These are phyloP conservation scores for Clathrospora elynae DNA, from an alignment of 2,329 filamentous ascomycete species.

Conservation along the genomic window DNA sequence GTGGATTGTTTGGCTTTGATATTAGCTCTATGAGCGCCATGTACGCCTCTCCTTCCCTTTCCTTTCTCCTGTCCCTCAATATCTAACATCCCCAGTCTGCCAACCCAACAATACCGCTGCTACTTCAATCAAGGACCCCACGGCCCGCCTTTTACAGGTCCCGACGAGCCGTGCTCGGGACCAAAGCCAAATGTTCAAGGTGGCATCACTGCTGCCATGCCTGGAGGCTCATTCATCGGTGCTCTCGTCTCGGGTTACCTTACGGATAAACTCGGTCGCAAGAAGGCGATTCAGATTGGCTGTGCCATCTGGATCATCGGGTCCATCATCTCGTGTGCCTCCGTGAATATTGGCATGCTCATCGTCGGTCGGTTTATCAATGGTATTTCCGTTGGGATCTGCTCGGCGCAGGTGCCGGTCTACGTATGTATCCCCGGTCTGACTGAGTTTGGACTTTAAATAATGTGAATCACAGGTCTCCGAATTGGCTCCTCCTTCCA, in stretches of 20 bases:
- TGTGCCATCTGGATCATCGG: constrained; percentile 62
- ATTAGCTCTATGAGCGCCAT: constrained; percentile 72
- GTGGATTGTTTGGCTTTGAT: constrained; percentile 78
- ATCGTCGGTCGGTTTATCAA: constrained; percentile 73
- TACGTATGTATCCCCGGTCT: constrained; percentile 52
- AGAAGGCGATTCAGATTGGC: constrained; percentile 59
- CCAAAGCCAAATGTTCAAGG: constrained; percentile 63
- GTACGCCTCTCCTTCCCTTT: constrained; percentile 20
- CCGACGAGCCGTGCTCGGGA: constrained; percentile 56
- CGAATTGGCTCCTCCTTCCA: constrained; percentile 64
- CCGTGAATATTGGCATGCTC: constrained; percentile 72
- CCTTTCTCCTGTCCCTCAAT: no score
- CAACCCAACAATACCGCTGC: constrained; percentile 70
- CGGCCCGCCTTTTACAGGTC: constrained; percentile 43
- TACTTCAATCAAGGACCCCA: constrained; percentile 67
- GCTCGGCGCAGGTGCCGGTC: constrained; percentile 70
- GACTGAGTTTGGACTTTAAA: no score
- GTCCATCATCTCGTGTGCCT: constrained; percentile 65
- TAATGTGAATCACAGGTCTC: constrained; percentile 54
- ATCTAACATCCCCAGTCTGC: constrained; percentile 56
- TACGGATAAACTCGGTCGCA: constrained; percentile 63
- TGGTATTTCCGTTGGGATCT: constrained; percentile 75
- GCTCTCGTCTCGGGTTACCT: constrained; percentile 64
- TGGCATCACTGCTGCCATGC: constrained; percentile 64
- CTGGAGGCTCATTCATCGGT: constrained; percentile 71